Conservation (phyloP, 2,329 filamentous ascomycete species). For the Graphium sp. region DNA sequence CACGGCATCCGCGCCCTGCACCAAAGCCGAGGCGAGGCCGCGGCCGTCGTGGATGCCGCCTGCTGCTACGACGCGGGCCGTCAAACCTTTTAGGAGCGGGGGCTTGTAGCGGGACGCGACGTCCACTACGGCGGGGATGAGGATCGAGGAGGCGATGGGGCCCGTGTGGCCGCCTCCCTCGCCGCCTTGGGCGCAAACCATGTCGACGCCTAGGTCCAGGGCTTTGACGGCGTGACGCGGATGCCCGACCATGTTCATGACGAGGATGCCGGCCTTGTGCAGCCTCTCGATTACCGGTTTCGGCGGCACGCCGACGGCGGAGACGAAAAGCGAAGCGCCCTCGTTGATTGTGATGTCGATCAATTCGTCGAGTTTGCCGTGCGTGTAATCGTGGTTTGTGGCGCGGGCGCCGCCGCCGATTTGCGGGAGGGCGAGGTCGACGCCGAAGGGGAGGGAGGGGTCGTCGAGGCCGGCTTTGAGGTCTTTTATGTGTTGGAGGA, state of each 20-base stretch:
- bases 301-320: conserved; percentile 76
- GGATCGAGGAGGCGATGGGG: conserved; percentile 67
- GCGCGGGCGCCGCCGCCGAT: conserved; percentile 68
- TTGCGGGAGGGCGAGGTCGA: conserved; percentile 84
- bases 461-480: conserved; percentile 58
- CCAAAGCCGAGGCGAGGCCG: conserved; percentile 62
- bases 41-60: conserved; percentile 77
- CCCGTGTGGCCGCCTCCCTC: conserved; percentile 92
- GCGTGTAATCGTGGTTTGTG: conserved; percentile 93
- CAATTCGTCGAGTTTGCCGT: conserved; percentile 73
- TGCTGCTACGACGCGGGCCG: conserved; percentile 72
- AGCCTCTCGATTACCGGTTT: conserved; percentile 54
- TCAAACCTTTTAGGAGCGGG: conserved; percentile 47
- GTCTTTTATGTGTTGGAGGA: conserved; percentile 68
- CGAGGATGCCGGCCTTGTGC: conserved; percentile 61
- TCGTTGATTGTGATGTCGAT: conserved; percentile 75
- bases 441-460: conserved; percentile 65
- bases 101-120: conserved; percentile 59
- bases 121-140: conserved; percentile 78
- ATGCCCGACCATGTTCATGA: conserved; percentile 97
- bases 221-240: conserved; percentile 86
- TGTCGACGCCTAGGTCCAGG: conserved; percentile 70
- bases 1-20: conserved; percentile 75
- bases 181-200: conserved; percentile 82
- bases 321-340: conserved; percentile 73